A percentile compares a stretch with the other conserved stretches of the same genome.
These are phyloP conservation scores for Rubia peregrina DNA, from an alignment of 305 asterid species.

Conservation along the genomic window DNA sequence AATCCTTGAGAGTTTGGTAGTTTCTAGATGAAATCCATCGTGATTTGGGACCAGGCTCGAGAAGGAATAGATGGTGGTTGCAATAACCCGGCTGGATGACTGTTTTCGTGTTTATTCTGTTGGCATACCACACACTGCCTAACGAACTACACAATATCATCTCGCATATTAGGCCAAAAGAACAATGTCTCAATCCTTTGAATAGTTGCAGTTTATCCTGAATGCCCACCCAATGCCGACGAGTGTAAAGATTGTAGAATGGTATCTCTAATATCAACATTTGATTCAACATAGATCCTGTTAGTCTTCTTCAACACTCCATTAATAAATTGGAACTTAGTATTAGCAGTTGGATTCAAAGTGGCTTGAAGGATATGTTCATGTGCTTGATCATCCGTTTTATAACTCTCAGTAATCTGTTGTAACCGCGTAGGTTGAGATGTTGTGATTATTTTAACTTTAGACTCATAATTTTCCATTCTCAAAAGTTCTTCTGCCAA, in stretches of 20 bases:
- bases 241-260: background rate
- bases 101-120: background rate
- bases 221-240: background rate
- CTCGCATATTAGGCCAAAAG: background rate
- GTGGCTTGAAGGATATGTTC: background rate
- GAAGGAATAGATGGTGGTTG: background rate
- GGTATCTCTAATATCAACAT: background rate
- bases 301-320: background rate
- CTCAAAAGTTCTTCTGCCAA: too few species aligned
- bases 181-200: background rate
- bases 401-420: background rate
- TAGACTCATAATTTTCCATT: too few species aligned
- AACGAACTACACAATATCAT: background rate
- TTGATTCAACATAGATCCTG: background rate
- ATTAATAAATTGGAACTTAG: background rate
- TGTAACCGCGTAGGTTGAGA: background rate
- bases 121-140: background rate
- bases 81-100: too few species aligned
- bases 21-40: background rate
- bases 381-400: background rate
- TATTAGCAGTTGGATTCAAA: background rate
- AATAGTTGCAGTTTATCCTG: background rate
- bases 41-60: background rate
- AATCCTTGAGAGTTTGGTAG: background rate
- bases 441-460: background rate